Evolutionary conservation across 495 filamentous ascomycete genomes (phyloP), one percentile per base, ranked within the genome.

Genomic region (Chaetomium cochliodes): DNA sequence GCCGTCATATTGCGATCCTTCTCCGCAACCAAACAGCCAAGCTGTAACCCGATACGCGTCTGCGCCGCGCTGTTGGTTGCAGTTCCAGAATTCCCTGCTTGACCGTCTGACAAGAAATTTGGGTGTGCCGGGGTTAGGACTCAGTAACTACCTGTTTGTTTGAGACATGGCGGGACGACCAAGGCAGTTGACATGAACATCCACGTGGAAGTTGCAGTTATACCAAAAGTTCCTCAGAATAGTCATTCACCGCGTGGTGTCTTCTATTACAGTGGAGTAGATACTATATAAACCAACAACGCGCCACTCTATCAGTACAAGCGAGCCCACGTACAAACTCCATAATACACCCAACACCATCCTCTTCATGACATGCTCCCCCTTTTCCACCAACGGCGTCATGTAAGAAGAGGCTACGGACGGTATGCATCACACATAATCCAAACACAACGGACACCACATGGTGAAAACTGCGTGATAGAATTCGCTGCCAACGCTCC

Each of bases 401-500:
- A 23, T 23, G 9, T 12, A 23, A 20, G n/a, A 23, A 20, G n/a
- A 15, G 20, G 20, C 13, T 15, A 44, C 28, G 28, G 28, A 30
- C 28, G 28, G 28, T 3, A 30, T 6, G 28, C 41, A 44, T 44
- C 41, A 52, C 49, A 52, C 26, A 54, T 26, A n/a, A 33, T 33
- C 28, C 28, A 54, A 33, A 33, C 51, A n/a, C 51, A n/a, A 3
- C 26, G 26, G 13, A 33, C 26, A 33, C 25, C 23, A 30, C n/a
- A n/a, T 22, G 25, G n/a, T 16, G 9, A 50, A 50, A 59, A 47
- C 42, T n/a, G 7, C 8, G 11, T 22, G 13, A 25, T 46, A 23
- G 56, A 60, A 60, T 60, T 60, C 58, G 44, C 58, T 60, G 58
- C 58, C 30, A 39, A 60, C 30, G 58, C 44, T 60, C 42, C 57